Conservation (phyloP, 441 rosid species). For the Gossypium gossypioides region DNA sequence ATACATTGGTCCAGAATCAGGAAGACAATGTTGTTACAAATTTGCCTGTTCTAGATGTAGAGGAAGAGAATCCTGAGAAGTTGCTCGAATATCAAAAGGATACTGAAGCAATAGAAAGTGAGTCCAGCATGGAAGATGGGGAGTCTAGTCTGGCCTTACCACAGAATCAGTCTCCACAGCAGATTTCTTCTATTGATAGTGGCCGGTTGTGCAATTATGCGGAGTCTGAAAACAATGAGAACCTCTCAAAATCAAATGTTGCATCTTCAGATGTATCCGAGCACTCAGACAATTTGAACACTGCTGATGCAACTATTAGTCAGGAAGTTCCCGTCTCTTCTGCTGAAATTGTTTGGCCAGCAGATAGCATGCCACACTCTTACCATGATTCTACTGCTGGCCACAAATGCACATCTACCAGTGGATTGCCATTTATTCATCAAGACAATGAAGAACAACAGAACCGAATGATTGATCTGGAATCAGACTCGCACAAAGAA, state of each 20-base stretch:
- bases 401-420: constrained; percentile 37
- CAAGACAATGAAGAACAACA: constrained; percentile 38
- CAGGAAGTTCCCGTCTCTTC: constrained; percentile 43
- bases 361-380: constrained; percentile 38
- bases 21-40: constrained; percentile 20
- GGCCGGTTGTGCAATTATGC: constrained; percentile 23
- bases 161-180: constrained; percentile 35
- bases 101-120: constrained; percentile 21
- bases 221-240: constrained; percentile 32
- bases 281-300: constrained; percentile 30
- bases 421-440: constrained; percentile 39
- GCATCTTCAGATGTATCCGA: constrained; percentile 29
- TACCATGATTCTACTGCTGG: constrained; percentile 39
- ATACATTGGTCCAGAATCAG: constrained; percentile 16
- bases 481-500: constrained; percentile 38
- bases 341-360: constrained; percentile 54
- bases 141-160: constrained; percentile 41
- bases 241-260: constrained; percentile 32
- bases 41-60: constrained; percentile 20
- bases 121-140: constrained; percentile 28
- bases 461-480: constrained; percentile 44
- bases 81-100: constrained; percentile 23
- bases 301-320: constrained; percentile 30
- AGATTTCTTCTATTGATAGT: constrained; percentile 29
- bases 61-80: constrained; percentile 17